Evolutionary conservation across 192 early-diverging fungal species (phyloP), one percentile per base, ranked within the genome.

Genomic region (Umbelopsis isabellina): DNA sequence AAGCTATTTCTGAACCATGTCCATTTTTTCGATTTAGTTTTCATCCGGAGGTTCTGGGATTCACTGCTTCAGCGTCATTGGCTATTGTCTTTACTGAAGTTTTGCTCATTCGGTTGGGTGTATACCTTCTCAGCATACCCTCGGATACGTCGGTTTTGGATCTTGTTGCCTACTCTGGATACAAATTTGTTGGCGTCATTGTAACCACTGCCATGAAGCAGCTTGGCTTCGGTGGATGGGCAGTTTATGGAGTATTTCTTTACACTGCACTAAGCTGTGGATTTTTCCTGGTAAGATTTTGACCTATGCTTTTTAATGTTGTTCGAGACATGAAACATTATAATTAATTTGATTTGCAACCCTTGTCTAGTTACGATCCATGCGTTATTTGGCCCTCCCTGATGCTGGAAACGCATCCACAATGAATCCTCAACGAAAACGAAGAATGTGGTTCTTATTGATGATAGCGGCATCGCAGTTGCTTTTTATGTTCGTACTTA

Each of bases 151-250:
- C 90, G 8, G 88, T 95, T 18, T 71, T 97, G 72, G 96, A 99
- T 72, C 79, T 97, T 49, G 72, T 97, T 70, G 89, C 92, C 13
- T 97, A 93, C 68, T 90, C 90, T 73, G 94, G 96, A 6, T 99
- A 99, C 83, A 97, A 97, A 83, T 99, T 96, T 89, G 89, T 99
- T 30, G 88, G 91, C 10, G 84, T 81, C 35, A 92, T 93, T 27
- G 61, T 86, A 2, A 82, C 82, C 5, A 49, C 71, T 74, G 77
- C 69, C 69, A 69, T 72, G 72, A 79, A 81, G 73, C 68, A 87
- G 47, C 48, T 87, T 69, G 76, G 75, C 4, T 85, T 78, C 0
- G 81, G 79, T 10, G 81, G 75, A 55, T 87, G 86, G 83, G 41
- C 86, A 49, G 76, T 89, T n/a, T 95, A 90, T 86, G 71, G 73